A percentile compares a stretch with the other conserved stretches of the same genome.
Evolutionary conservation across 768 basidiomycete species (phyloP).

Genomic region (Tylopilus rubrobrunneus): DNA sequence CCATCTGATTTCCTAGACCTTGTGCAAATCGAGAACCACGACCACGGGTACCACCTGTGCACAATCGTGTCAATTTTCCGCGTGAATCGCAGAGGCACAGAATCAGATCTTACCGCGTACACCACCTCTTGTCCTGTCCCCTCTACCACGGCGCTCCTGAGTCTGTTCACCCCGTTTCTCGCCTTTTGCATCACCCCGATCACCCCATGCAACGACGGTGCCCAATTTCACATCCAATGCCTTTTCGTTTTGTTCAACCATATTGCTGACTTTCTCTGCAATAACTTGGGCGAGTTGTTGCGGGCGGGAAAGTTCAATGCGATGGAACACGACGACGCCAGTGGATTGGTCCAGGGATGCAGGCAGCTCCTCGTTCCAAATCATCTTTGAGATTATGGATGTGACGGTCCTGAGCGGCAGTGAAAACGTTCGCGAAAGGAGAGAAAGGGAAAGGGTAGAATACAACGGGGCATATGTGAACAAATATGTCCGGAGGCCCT

Average conservation of each 20-base stretch:
- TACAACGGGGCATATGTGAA: slow-evolving; percentile 96
- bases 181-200: slow-evolving; percentile 55
- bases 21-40: slow-evolving; percentile 80
- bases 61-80: not conserved
- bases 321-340: slow-evolving; percentile 89
- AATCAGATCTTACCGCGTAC: slow-evolving; percentile 46
- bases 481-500: slow-evolving; percentile 93
- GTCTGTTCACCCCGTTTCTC: slow-evolving; percentile 79
- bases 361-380: slow-evolving; percentile 93
- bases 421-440: slow-evolving; percentile 85
- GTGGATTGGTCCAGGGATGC: slow-evolving; percentile 92
- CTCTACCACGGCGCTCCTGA: slow-evolving; percentile 72
- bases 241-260: slow-evolving; percentile 95
- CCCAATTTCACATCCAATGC: slow-evolving; percentile 81
- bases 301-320: slow-evolving; percentile 79
- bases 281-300: slow-evolving; percentile 89
- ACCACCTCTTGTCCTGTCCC: slow-evolving; percentile 54
- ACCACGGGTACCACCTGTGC: slow-evolving; percentile 59
- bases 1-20: slow-evolving; percentile 80
- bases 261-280: slow-evolving; percentile 78
- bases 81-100: not conserved
- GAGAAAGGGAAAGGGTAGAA: slow-evolving; percentile 80
- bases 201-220: slow-evolving; percentile 46
- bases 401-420: slow-evolving; percentile 78
- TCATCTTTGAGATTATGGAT: slow-evolving; percentile 91